Evolutionary conservation across 805 yeast genomes (phyloP).

Genomic region (Saturnispora gosingensis): DNA sequence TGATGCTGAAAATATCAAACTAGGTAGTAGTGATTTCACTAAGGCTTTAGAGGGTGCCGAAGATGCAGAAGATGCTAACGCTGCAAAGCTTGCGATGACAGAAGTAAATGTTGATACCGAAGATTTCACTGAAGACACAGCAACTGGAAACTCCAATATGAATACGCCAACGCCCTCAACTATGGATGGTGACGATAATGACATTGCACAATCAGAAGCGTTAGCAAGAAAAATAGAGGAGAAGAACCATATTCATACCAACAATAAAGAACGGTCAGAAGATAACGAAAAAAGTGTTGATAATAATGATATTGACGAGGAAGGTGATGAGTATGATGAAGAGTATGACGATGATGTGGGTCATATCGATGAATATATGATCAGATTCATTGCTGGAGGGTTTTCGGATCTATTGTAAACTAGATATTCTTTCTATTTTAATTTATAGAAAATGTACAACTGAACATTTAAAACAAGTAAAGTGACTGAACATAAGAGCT

Average conservation of each 20-base stretch:
- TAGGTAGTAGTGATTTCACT: slow-evolving; percentile 23
- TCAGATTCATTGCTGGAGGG: slow-evolving; percentile 80
- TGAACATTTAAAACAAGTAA: not conserved
- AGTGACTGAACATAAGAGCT: not conserved
- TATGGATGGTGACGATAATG: slow-evolving; percentile 15
- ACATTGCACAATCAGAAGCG: slow-evolving; percentile 15
- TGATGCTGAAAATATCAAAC: slow-evolving; percentile 37
- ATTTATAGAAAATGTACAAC: not conserved
- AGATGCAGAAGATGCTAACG: slow-evolving; percentile 84
- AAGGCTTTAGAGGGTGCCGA: slow-evolving; percentile 78
- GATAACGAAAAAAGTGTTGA: slow-evolving; percentile 30
- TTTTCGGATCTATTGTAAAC: slow-evolving; percentile 27
- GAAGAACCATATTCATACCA: slow-evolving; percentile 1
- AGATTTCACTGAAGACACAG: slow-evolving; percentile 56
- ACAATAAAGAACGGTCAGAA: slow-evolving; percentile 10
- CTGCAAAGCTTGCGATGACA: slow-evolving; percentile 81
- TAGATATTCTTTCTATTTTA: not conserved
- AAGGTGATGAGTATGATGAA: slow-evolving; percentile 59
- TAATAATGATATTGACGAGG: slow-evolving; percentile 59
- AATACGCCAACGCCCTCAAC: slow-evolving; percentile 19
- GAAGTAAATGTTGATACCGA: slow-evolving; percentile 79
- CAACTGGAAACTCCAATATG: slow-evolving; percentile 28
- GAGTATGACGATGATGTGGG: slow-evolving; percentile 59
- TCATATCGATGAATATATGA: slow-evolving; percentile 95
- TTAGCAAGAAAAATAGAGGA: slow-evolving; percentile 16